phyloP scores from a whole-genome alignment of 2,329 filamentous ascomycete genomes.

The Fusarium domesticum region DNA sequence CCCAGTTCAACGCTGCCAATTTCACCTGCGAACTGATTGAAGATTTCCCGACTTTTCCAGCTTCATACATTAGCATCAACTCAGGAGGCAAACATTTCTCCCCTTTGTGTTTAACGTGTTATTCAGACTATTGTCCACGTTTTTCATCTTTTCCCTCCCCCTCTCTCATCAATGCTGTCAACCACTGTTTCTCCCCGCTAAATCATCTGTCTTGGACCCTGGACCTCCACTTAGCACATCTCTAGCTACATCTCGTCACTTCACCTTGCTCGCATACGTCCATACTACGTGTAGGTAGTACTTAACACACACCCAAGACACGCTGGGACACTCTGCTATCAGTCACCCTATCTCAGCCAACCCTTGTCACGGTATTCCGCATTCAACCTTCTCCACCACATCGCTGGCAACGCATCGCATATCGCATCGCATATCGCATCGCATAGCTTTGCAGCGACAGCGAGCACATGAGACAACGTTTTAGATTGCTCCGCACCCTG shows the following conservation, averaged over 20 bases:
- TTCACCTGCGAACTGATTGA: no score
- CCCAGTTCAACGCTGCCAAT: neutral
- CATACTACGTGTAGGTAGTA: neutral
- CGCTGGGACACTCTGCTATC: slow-evolving; percentile 2
- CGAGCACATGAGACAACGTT: slow-evolving; percentile 9
- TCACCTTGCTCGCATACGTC: neutral
- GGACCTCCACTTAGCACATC: no score
- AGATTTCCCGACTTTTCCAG: slow-evolving; percentile 1
- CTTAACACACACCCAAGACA: neutral
- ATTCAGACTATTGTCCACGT: slow-evolving; percentile 1
- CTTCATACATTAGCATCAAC: no score
- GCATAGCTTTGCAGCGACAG: slow-evolving; percentile 12
- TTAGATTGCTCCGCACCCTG: slow-evolving; percentile 3
- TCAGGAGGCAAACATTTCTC: slow-evolving; percentile 4
- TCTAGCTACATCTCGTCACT: neutral
- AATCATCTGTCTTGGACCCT: neutral
- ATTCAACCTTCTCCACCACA: slow-evolving; percentile 24
- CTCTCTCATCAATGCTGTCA: neutral
- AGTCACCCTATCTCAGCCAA: slow-evolving; percentile 8
- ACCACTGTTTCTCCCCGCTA: slow-evolving; percentile 16
- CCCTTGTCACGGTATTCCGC: slow-evolving; percentile 21
- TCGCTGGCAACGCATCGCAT: slow-evolving; percentile 24
- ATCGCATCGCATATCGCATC: slow-evolving; percentile 7
- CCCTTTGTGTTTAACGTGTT: slow-evolving; percentile 3
- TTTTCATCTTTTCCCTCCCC: slow-evolving; percentile 1